phyloP scores from a whole-genome alignment of 257 asterid species.

The Asclepias syriaca region DNA sequence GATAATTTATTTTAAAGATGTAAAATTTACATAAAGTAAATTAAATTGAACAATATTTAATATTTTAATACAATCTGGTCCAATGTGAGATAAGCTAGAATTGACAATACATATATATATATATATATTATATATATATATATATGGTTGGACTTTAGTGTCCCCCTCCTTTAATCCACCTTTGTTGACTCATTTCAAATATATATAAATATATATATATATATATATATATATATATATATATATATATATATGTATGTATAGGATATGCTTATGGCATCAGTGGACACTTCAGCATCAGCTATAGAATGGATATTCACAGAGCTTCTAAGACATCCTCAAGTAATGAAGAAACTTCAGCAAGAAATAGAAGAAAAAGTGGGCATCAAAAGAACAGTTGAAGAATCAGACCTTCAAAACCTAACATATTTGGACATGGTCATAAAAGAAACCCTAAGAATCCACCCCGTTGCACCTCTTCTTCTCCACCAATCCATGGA shows the following conservation, averaged over 20 bases:
- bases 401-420: conserved; percentile 20
- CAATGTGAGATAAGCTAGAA: too few species aligned
- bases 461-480: conserved; percentile 23
- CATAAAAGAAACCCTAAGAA: conserved; percentile 24
- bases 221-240: neutral
- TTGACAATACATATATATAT: too few species aligned
- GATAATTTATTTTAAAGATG: too few species aligned
- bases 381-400: conserved; percentile 11
- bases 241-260: too few species aligned
- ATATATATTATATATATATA: too few species aligned
- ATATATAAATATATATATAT: too few species aligned
- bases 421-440: conserved; percentile 19
- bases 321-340: conserved; percentile 21
- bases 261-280: conserved; percentile 22
- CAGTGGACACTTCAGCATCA: conserved; percentile 25
- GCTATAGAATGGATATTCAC: conserved; percentile 23
- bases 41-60: too few species aligned
- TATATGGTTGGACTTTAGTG: too few species aligned
- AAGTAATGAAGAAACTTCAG: conserved; percentile 19
- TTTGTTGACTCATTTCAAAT: too few species aligned
- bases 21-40: too few species aligned
- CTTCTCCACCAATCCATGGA: conserved; percentile 20
- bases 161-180: too few species aligned
- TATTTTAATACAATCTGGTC: too few species aligned
- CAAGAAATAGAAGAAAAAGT: conserved; percentile 23